Evolutionary conservation across 495 filamentous ascomycete genomes (phyloP).

Genomic region (Aspergillus ellipticus): DNA sequence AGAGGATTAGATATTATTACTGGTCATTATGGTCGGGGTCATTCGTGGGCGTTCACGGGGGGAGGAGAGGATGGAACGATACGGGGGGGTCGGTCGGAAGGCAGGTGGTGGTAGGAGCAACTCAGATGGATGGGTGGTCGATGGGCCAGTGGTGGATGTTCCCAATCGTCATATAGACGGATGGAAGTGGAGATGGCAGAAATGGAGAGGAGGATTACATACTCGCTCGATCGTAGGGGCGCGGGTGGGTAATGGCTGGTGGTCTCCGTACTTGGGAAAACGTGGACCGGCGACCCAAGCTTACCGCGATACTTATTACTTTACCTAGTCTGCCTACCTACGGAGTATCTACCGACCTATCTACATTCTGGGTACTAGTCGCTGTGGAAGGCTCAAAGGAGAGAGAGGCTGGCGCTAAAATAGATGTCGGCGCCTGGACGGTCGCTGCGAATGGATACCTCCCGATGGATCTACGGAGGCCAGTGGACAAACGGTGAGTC

Average conservation of each 20-base stretch:
- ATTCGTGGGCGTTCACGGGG: background rate
- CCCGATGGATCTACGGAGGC: background rate
- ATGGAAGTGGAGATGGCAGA: conserved; percentile 33
- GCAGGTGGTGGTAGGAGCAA: background rate
- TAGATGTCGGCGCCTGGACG: too few species aligned
- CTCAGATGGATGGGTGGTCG: background rate
- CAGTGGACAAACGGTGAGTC: background rate
- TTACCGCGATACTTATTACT: background rate
- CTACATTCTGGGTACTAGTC: too few species aligned
- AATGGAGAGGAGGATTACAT: conserved; percentile 11
- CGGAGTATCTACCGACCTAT: conserved; percentile 2
- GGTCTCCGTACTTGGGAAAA: conserved; percentile 4
- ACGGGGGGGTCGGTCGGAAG: background rate
- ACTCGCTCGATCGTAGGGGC: conserved; percentile 15
- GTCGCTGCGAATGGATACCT: background rate
- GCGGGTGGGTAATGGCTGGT: conserved; percentile 2
- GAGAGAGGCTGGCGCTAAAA: background rate
- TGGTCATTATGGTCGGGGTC: background rate
- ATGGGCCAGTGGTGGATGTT: conserved; percentile 7
- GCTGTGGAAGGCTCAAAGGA: background rate
- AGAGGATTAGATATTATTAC: background rate
- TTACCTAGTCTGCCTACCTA: too few species aligned
- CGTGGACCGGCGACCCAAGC: conserved; percentile 16
- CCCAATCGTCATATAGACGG: conserved; percentile 16
- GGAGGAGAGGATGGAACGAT: background rate